Conservation (phyloP, 768 basidiomycete species). For the Fomitopsis pulvina region DNA sequence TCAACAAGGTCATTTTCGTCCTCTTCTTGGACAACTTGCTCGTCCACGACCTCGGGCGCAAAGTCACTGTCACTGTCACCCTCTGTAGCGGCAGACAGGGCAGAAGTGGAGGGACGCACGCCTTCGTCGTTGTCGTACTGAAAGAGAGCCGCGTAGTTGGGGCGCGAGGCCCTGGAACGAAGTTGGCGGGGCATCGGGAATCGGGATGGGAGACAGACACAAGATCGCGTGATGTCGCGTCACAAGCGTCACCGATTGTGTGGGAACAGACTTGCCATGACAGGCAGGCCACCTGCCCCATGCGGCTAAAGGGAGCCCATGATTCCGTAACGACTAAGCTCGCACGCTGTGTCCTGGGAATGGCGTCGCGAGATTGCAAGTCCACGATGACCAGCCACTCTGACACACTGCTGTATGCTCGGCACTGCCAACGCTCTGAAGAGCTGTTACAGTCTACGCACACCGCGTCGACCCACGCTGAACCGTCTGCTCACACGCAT, state of each 20-base stretch:
- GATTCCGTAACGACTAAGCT: background rate
- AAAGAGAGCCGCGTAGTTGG: slow-evolving; percentile 40
- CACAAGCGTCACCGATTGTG: background rate
- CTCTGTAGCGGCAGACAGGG: slow-evolving; percentile 24
- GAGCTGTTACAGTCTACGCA: background rate
- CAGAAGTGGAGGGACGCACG: slow-evolving; percentile 34
- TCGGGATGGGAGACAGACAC: background rate
- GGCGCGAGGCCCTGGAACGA: slow-evolving; percentile 46
- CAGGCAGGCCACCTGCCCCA: background rate
- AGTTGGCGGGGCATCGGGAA: slow-evolving; percentile 50
- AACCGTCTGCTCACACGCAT: slow-evolving; percentile 1
- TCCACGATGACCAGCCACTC: no score
- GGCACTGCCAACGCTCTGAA: background rate
- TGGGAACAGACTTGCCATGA: background rate
- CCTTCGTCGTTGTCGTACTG: slow-evolving; percentile 27
- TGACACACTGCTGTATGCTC: no score
- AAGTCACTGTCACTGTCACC: slow-evolving; percentile 51
- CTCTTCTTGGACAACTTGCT: slow-evolving; percentile 22
- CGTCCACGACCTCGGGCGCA: slow-evolving; percentile 33
- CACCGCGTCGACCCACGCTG: background rate
- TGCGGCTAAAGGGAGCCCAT: background rate
- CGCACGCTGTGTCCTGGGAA: no score
- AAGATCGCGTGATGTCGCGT: background rate
- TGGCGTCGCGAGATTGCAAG: no score
- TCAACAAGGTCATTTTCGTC: slow-evolving; percentile 27